phyloP scores from a whole-genome alignment of 1,284 basidiomycete genomes.

The Cutaneotrichosporon sp. region DNA sequence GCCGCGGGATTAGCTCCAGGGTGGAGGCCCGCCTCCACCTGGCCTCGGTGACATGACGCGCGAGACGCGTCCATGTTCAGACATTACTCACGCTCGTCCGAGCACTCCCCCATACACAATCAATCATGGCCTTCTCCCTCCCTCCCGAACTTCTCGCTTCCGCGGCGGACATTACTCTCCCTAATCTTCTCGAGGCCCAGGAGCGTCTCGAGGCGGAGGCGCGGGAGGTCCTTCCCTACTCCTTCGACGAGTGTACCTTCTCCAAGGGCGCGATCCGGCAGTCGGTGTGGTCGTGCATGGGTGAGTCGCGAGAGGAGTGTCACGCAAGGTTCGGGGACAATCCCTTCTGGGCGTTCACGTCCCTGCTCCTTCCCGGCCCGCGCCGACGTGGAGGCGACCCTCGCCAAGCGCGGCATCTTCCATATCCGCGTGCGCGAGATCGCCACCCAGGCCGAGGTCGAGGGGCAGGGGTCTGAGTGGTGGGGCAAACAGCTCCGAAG shows the following conservation, averaged over 20 bases:
- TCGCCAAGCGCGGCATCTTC: no score
- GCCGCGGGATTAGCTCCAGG: not conserved
- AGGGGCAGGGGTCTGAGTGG: no score
- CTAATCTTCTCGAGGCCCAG: conserved; percentile 41
- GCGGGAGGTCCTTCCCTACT: conserved; percentile 47
- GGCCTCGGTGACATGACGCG: not conserved
- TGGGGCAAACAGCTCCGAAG: no score
- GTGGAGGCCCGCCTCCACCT: not conserved
- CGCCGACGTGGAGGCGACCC: no score
- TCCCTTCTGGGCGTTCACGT: no score
- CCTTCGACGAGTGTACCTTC: conserved; percentile 51
- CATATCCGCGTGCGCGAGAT: no score
- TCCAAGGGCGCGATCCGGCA: conserved; percentile 45
- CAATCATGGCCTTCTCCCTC: conserved; percentile 2
- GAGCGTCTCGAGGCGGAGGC: conserved; percentile 47
- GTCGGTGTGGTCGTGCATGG: conserved; percentile 50
- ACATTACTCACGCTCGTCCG: not conserved
- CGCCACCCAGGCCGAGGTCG: no score
- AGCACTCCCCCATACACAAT: not conserved
- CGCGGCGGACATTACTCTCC: conserved; percentile 44
- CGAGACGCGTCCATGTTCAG: not conserved
- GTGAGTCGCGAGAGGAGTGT: conserved; percentile 32
- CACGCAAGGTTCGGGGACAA: no score
- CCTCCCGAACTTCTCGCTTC: conserved; percentile 11
- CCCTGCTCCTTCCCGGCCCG: no score